Base-by-base conservation (phyloP, 2,329 filamentous ascomycete genomes). In the Fusarium sublunatum region DNA sequence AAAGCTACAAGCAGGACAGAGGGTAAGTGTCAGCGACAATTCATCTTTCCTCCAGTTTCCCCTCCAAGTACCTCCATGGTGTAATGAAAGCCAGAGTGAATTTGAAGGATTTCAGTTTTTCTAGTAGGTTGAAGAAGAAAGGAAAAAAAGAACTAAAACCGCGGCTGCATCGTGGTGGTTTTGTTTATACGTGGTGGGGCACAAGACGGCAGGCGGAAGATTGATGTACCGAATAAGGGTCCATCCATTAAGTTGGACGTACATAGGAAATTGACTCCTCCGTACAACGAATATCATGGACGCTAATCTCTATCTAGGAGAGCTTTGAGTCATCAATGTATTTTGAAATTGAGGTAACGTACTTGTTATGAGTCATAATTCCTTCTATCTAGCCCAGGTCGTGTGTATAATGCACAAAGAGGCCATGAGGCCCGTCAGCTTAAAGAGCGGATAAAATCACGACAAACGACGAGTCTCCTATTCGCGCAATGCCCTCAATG, bases 31-130 rank as follows among this genome's bases (percentile, higher is more conserved):
- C 76, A 75, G 74, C 77, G 79, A 75, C 65, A 56, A 42, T 75
- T 68, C 53, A 70, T 88, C 87, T 90, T 72, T 87, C 87, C 86
- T 86, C 83, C 86, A 84, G 79, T 89, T 90, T 90, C 88, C 88
- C 88, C 86, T 89, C 87, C 83, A 81, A 76, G 66, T 61, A 73
- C 79, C 81, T 82, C 80, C 83, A 80, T 79, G 74, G 78, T 76
- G 76, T 73, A 79, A 77, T 78, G 79, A 81, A 83, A 79, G 77
- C 80, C 83, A 85, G 86, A 89, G 87, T 90, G 87, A 89, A 90
- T 90, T 85, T 83, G 85, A 80, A 83, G 81, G 82, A 83, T 80
- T 80, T 53, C 68, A 71, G 64, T 71, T 74, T 77, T 77, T 78
- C 77, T 78, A 78, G 77, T 78, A 78, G 76, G 75, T 78, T 78